phyloP scores from a whole-genome alignment of 352 stramenopile genomes.

The Phytophthora podocarpi region DNA sequence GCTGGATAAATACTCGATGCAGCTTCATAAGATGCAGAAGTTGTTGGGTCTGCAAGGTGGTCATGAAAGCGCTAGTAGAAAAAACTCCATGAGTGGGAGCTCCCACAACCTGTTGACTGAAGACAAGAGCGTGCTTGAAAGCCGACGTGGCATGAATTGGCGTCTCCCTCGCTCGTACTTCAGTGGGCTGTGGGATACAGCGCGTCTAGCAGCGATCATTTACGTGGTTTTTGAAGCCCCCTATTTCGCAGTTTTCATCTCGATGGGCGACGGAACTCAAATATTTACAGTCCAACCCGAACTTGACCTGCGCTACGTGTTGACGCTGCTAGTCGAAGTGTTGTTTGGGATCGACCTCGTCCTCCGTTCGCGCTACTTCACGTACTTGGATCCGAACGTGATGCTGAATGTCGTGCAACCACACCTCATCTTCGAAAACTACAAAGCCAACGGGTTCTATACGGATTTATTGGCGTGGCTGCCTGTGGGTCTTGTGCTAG shows the following conservation, averaged over 20 bases:
- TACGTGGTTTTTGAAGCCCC: constrained; percentile 69
- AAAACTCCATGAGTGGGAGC: constrained; percentile 24
- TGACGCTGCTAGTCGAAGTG: constrained; percentile 45
- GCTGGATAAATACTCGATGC: constrained; percentile 61
- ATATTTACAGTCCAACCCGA: constrained; percentile 46
- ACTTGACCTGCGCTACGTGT: constrained; percentile 31
- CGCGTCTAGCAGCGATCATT: constrained; percentile 45
- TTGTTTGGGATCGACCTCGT: constrained; percentile 60
- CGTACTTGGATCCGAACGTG: constrained; percentile 58
- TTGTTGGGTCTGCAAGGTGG: constrained; percentile 54
- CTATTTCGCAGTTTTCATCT: constrained; percentile 73
- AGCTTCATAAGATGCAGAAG: constrained; percentile 79
- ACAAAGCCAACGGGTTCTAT: constrained; percentile 61
- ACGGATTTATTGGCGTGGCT: constrained; percentile 52
- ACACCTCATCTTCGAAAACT: constrained; percentile 54
- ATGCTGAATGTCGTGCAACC: constrained; percentile 62
- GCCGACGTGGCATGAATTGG: constrained; percentile 21
- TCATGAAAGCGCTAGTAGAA: constrained; percentile 5
- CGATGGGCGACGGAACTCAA: constrained; percentile 44
- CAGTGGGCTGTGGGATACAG: constrained; percentile 50
- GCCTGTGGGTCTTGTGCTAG: constrained; percentile 50
- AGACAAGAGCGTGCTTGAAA: background rate
- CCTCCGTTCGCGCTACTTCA: constrained; percentile 57
- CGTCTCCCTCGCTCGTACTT: constrained; percentile 54
- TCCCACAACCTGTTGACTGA: constrained; percentile 1